phyloP scores from a whole-genome alignment of 179 eudicot species.

The Camellia oleifera region DNA sequence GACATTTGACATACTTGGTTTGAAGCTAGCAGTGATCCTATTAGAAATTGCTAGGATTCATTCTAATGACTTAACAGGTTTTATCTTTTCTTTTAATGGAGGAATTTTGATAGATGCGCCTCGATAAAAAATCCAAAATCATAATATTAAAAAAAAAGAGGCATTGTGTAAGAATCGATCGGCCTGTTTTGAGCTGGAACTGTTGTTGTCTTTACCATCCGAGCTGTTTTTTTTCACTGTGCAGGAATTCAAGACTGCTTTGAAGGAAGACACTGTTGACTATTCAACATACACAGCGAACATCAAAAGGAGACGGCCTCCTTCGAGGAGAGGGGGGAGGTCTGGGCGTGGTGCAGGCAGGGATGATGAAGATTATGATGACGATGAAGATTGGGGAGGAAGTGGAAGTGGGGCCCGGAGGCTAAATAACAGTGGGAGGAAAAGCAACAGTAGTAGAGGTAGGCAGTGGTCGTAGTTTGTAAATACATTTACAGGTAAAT shows the following conservation, averaged over 20 bases:
- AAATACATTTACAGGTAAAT: slow-evolving; percentile 53
- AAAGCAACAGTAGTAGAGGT: slow-evolving; percentile 41
- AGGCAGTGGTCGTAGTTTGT: slow-evolving; percentile 58
- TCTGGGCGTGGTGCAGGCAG: slow-evolving; percentile 34
- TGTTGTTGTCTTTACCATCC: background rate
- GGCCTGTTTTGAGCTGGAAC: background rate
- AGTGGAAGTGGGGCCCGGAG: slow-evolving; percentile 33
- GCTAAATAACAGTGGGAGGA: slow-evolving; percentile 38
- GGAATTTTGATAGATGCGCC: too few relatives aligned
- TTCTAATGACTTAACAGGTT: too few relatives aligned
- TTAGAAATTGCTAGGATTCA: too few relatives aligned
- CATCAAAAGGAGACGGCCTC: slow-evolving; percentile 78
- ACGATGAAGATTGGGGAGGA: slow-evolving; percentile 48
- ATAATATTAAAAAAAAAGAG: too few relatives aligned
- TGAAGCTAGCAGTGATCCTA: too few relatives aligned
- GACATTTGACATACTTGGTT: background rate
- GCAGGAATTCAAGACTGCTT: slow-evolving; percentile 86
- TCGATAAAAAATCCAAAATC: too few relatives aligned
- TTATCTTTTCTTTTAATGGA: too few relatives aligned
- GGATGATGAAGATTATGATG: slow-evolving; percentile 53
- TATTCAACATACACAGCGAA: slow-evolving; percentile 86
- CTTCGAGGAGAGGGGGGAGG: slow-evolving; percentile 63
- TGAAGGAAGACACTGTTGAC: slow-evolving; percentile 91
- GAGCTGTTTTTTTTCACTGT: background rate
- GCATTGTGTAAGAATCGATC: background rate